Percentiles rank a stretch among this genome's conserved stretches.
Evolutionary conservation across 768 basidiomycete species (phyloP).

Genomic region (Lactarius vividus): DNA sequence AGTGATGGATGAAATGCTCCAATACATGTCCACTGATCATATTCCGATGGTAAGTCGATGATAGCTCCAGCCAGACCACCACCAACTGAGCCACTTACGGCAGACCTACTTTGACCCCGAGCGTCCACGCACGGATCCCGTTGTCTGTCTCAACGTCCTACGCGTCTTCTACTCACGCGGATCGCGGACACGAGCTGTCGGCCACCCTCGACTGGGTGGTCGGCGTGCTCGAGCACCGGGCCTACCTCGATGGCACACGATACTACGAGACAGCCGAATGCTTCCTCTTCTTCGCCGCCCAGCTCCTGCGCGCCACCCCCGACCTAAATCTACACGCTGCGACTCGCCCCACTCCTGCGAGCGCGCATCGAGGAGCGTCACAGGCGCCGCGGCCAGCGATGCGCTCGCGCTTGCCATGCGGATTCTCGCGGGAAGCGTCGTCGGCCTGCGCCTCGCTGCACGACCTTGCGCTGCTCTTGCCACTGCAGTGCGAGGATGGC

Average conservation of each 20-base stretch:
- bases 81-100: constrained; percentile 10
- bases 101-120: constrained; percentile 54
- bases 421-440: constrained; percentile 43
- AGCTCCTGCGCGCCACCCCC: constrained; percentile 40
- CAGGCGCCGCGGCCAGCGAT: constrained; percentile 45
- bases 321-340: constrained; percentile 37
- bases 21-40: constrained; percentile 48
- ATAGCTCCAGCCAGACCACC: neutral
- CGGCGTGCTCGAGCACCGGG: constrained; percentile 49
- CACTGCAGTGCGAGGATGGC: constrained; percentile 53
- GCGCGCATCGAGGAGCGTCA: constrained; percentile 49
- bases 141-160: constrained; percentile 51
- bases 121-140: constrained; percentile 52
- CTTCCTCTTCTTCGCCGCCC: constrained; percentile 51
- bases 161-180: constrained; percentile 50
- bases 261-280: constrained; percentile 54
- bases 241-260: constrained; percentile 53
- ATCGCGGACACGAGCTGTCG: constrained; percentile 45
- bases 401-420: constrained; percentile 59
- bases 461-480: constrained; percentile 45
- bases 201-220: constrained; percentile 48
- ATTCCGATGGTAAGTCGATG: constrained; percentile 36
- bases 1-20: constrained; percentile 58
- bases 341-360: constrained; percentile 41
- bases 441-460: constrained; percentile 43